These are phyloP conservation scores for Colletotrichum liaoningense DNA, from an alignment of 2,329 filamentous ascomycete genomes.

Conservation along the genomic window DNA sequence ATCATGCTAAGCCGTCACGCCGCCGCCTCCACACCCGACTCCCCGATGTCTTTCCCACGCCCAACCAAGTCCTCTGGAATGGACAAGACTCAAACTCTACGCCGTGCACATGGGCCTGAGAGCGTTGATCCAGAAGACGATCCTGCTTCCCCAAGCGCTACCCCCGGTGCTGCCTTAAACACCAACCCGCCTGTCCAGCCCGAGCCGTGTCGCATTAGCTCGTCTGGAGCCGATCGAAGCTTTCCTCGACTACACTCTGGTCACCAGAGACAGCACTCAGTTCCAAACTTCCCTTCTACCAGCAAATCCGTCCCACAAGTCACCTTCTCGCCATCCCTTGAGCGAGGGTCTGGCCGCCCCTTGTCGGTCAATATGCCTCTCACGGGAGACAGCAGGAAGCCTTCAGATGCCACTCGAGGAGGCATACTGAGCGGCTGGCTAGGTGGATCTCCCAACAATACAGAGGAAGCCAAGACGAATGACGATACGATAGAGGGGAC, in stretches of 20 bases:
- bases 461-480: conserved; percentile 36
- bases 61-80: conserved; percentile 34
- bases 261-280: conserved; percentile 50
- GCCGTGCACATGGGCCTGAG: conserved; percentile 29
- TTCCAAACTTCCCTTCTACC: conserved; percentile 48
- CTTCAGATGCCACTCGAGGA: conserved; percentile 41
- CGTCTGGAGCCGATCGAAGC: conserved; percentile 18
- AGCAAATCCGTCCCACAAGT: conserved; percentile 35
- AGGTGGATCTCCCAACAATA: conserved; percentile 39
- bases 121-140: conserved; percentile 19
- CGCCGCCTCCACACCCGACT: conserved; percentile 40
- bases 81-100: conserved; percentile 28
- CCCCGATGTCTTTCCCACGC: conserved; percentile 38
- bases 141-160: conserved; percentile 24
- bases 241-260: conserved; percentile 12
- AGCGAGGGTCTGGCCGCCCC: conserved; percentile 39
- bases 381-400: conserved; percentile 53
- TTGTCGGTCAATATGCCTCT: conserved; percentile 51
- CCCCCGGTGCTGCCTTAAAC: conserved; percentile 21
- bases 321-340: conserved; percentile 39
- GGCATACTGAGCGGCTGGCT: conserved; percentile 47
- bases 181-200: conserved; percentile 32
- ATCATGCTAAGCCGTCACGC: conserved; percentile 49
- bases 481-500: conserved; percentile 43
- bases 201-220: conserved; percentile 15